Conservation (phyloP, 192 early-diverging fungal genomes). For the Gonapodya sp. region DNA sequence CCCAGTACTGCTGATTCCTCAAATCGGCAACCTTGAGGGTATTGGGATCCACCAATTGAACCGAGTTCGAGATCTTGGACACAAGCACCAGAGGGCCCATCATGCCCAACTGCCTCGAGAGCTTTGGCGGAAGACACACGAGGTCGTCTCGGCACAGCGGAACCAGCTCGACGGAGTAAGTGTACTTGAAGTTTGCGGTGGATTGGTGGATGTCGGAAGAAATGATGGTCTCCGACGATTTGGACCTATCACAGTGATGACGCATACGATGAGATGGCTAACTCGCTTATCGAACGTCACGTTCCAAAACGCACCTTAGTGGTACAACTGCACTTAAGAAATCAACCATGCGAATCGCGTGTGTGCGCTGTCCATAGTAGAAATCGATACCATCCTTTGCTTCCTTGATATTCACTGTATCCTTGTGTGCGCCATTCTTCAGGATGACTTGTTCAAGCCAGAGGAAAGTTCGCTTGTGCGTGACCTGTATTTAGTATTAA, state of each 20-base stretch:
- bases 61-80: slow-evolving; percentile 74
- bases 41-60: slow-evolving; percentile 81
- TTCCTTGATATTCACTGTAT: slow-evolving; percentile 98
- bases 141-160: slow-evolving; percentile 97
- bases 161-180: slow-evolving; percentile 89
- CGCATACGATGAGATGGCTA: background rate
- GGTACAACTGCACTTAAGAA: slow-evolving; percentile 84
- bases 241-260: slow-evolving; percentile 42
- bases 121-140: slow-evolving; percentile 71
- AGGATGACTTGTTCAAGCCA: slow-evolving; percentile 97
- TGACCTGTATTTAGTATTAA: too few relatives aligned
- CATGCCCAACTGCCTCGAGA: slow-evolving; percentile 75
- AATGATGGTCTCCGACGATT: slow-evolving; percentile 89
- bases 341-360: slow-evolving; percentile 93
- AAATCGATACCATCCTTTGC: slow-evolving; percentile 94
- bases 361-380: slow-evolving; percentile 78
- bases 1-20: slow-evolving; percentile 69
- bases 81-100: slow-evolving; percentile 74
- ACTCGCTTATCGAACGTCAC: slow-evolving; percentile 5
- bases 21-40: slow-evolving; percentile 69
- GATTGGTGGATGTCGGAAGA: slow-evolving; percentile 88
- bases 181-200: slow-evolving; percentile 92
- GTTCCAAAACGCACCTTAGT: slow-evolving; percentile 34
- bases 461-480: slow-evolving; percentile 96
- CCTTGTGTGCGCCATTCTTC: slow-evolving; percentile 92